These are phyloP conservation scores for Quercus wislizeni DNA, from an alignment of 306 rosid species.

Conservation along the genomic window DNA sequence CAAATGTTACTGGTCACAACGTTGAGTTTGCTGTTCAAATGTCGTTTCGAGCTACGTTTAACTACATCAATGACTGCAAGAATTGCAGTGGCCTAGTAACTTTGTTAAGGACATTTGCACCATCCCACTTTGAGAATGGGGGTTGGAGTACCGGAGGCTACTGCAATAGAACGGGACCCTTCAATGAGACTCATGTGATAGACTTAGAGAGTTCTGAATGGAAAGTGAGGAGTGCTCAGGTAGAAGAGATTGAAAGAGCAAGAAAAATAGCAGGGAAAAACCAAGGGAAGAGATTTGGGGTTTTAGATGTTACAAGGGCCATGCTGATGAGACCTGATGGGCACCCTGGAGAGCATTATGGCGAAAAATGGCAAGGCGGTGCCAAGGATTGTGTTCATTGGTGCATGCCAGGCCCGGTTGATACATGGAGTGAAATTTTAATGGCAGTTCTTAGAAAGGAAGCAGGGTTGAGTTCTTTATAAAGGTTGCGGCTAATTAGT, in stretches of 20 bases:
- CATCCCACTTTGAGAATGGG: slow-evolving; percentile 80
- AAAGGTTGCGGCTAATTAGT: background rate
- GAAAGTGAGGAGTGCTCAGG: slow-evolving; percentile 53
- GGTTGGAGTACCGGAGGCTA: slow-evolving; percentile 77
- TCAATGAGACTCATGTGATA: slow-evolving; percentile 19
- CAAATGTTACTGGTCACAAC: slow-evolving; percentile 38
- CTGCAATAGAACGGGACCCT: slow-evolving; percentile 69
- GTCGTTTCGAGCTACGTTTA: slow-evolving; percentile 56
- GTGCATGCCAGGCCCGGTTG: slow-evolving; percentile 95
- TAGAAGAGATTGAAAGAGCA: slow-evolving; percentile 57
- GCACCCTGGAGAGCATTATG: slow-evolving; percentile 78
- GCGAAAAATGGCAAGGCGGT: slow-evolving; percentile 80
- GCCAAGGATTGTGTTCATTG: slow-evolving; percentile 90
- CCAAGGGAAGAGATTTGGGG: slow-evolving; percentile 35
- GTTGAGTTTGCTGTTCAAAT: slow-evolving; percentile 34
- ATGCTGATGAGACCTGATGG: slow-evolving; percentile 89
- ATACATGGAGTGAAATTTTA: slow-evolving; percentile 71
- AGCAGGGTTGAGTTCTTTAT: slow-evolving; percentile 22
- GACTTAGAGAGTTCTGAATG: slow-evolving; percentile 43
- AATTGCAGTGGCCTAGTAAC: slow-evolving; percentile 44
- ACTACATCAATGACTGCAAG: slow-evolving; percentile 36
- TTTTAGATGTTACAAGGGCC: slow-evolving; percentile 65
- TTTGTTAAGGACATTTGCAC: slow-evolving; percentile 77
- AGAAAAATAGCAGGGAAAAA: slow-evolving; percentile 23
- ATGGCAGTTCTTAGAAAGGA: slow-evolving; percentile 42